Evolutionary conservation across 2,329 filamentous ascomycete species (phyloP).

Genomic region (Monosporascus ibericus): DNA sequence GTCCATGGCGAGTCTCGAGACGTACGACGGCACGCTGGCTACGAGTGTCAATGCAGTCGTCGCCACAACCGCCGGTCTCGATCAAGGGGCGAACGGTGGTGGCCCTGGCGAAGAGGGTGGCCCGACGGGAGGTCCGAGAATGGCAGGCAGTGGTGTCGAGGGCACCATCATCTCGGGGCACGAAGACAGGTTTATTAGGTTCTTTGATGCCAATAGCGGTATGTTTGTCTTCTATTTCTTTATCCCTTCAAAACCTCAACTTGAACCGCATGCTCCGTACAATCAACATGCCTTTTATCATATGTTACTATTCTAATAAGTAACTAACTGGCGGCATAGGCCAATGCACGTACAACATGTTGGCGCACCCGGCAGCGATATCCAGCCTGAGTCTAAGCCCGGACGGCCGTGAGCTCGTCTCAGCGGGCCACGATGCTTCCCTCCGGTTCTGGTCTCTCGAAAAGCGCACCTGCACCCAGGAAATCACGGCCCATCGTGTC

Average conservation of each 20-base stretch:
- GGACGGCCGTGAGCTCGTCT: slow-evolving; percentile 89
- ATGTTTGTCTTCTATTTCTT: slow-evolving; percentile 35
- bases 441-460: slow-evolving; percentile 96
- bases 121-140: slow-evolving; percentile 65
- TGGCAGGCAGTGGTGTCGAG: slow-evolving; percentile 72
- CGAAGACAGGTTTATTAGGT: slow-evolving; percentile 91
- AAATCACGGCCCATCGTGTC: slow-evolving; percentile 85
- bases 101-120: slow-evolving; percentile 67
- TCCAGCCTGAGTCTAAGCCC: slow-evolving; percentile 87
- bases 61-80: slow-evolving; percentile 76
- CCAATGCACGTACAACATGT: slow-evolving; percentile 99
- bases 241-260: neutral
- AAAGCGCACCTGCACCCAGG: slow-evolving; percentile 90
- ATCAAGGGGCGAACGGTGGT: slow-evolving; percentile 52
- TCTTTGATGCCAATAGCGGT: slow-evolving; percentile 99
- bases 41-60: slow-evolving; percentile 89
- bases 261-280: neutral
- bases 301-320: neutral
- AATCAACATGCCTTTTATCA: neutral
- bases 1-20: slow-evolving; percentile 88
- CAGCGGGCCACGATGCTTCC: slow-evolving; percentile 90
- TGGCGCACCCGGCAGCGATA: slow-evolving; percentile 90
- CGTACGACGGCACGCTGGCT: slow-evolving; percentile 74
- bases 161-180: slow-evolving; percentile 94
- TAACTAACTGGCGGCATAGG: slow-evolving; percentile 45